A percentile compares a stretch with the other conserved stretches of the same genome.
Conservation (phyloP, 2,329 filamentous ascomycete genomes). For the Arachnomyces sp. region DNA sequence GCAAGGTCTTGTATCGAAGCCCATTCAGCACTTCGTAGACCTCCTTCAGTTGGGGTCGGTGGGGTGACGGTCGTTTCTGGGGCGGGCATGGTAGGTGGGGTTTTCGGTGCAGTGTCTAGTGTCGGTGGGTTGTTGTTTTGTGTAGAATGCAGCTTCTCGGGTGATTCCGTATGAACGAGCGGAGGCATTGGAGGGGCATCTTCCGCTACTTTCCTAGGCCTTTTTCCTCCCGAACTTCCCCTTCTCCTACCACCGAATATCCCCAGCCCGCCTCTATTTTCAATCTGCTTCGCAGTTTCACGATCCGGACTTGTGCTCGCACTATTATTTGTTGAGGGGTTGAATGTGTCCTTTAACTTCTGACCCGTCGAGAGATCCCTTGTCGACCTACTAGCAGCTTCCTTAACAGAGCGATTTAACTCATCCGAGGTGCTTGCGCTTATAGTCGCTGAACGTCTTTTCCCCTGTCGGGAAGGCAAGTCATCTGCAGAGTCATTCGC, state of each 20-base stretch:
- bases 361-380: conserved; percentile 54
- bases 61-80: conserved; percentile 57
- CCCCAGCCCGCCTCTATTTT: conserved; percentile 32
- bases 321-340: conserved; percentile 45
- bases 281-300: conserved; percentile 34
- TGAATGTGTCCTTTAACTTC: conserved; percentile 66
- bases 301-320: conserved; percentile 42
- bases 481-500: conserved; percentile 7
- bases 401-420: not conserved
- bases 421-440: conserved; percentile 1
- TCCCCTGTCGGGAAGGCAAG: no score
- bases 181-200: conserved; percentile 26
- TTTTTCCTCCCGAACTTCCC: conserved; percentile 28
- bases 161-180: conserved; percentile 20
- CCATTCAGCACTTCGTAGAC: conserved; percentile 27
- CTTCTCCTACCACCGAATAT: conserved; percentile 33
- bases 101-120: conserved; percentile 12
- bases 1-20: conserved; percentile 22
- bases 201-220: conserved; percentile 21
- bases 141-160: conserved; percentile 4
- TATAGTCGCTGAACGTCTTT: not conserved
- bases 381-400: not conserved
- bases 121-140: conserved; percentile 12
- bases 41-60: conserved; percentile 52
- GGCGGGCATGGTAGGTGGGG: conserved; percentile 20